phyloP scores from a whole-genome alignment of 352 stramenopile genomes.

The Pythium monospermum region DNA sequence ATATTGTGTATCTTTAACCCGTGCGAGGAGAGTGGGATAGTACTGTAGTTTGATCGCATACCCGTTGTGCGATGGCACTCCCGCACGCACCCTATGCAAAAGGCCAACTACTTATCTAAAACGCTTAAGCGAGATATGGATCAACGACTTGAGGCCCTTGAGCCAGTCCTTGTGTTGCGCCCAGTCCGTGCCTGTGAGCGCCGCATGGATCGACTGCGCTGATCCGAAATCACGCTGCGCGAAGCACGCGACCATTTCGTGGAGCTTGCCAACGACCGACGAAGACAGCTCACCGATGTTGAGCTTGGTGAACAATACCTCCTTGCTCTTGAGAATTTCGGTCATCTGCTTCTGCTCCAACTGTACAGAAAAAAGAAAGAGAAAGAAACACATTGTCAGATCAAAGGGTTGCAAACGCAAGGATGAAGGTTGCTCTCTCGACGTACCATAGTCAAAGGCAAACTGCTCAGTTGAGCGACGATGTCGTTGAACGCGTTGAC shows the following conservation, averaged over 20 bases:
- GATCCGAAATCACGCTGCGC: constrained; percentile 70
- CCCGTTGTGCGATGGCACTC: not conserved
- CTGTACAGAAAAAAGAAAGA: constrained; percentile 26
- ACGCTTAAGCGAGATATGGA: constrained; percentile 92
- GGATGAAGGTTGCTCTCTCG: no score
- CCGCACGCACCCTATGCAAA: not conserved
- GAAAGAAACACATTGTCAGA: not conserved
- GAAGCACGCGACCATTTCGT: constrained; percentile 79
- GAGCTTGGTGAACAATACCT: constrained; percentile 86
- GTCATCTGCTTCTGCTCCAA: constrained; percentile 85
- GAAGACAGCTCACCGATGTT: constrained; percentile 73
- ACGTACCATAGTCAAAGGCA: constrained; percentile 81
- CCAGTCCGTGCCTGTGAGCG: constrained; percentile 92
- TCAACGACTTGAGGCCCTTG: constrained; percentile 94
- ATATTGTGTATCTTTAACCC: no score
- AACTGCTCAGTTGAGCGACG: constrained; percentile 58
- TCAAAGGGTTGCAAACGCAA: not conserved
- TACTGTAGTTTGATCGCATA: no score
- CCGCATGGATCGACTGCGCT: constrained; percentile 85
- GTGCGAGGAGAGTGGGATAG: no score
- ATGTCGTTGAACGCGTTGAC: constrained; percentile 80
- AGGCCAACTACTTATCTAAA: constrained; percentile 61
- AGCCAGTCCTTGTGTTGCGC: constrained; percentile 97
- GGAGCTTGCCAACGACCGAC: constrained; percentile 62
- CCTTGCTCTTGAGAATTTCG: constrained; percentile 82